Percentiles rank a stretch among this genome's conserved stretches.
These are phyloP conservation scores for Alternaria infectoria DNA, from an alignment of 2,329 filamentous ascomycete genomes.

Conservation along the genomic window DNA sequence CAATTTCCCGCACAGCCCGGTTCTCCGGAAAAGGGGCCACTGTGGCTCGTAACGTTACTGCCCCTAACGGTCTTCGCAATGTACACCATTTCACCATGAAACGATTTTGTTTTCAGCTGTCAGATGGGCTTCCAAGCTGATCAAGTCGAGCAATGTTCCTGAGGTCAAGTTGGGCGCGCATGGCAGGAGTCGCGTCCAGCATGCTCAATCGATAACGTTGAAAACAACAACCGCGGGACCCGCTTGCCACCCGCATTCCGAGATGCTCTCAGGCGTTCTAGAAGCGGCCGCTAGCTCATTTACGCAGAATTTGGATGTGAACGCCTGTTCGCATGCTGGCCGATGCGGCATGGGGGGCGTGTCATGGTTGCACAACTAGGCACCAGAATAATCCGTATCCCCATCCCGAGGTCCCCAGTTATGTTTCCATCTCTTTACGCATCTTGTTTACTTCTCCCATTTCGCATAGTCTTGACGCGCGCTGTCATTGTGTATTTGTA, in stretches of 20 bases:
- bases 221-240: conserved; percentile 1
- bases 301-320: conserved; percentile 14
- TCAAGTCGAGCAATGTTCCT: not conserved
- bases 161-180: not conserved
- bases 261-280: conserved; percentile 11
- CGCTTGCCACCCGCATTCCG: conserved; percentile 6
- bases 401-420: conserved; percentile 11
- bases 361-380: conserved; percentile 11
- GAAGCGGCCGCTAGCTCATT: conserved; percentile 25
- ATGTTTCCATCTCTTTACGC: conserved; percentile 7
- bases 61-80: conserved; percentile 4
- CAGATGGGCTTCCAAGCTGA: not conserved
- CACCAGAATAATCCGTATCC: conserved; percentile 9
- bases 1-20: conserved; percentile 15
- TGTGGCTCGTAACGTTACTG: not conserved
- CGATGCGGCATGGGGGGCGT: conserved; percentile 20
- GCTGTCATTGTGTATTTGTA: conserved; percentile 1
- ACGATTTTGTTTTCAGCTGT: not conserved
- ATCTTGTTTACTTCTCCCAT: conserved; percentile 4
- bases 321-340: conserved; percentile 23
- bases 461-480: conserved; percentile 1
- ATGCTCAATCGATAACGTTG: not conserved
- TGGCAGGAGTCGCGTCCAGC: not conserved
- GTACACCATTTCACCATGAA: not conserved
- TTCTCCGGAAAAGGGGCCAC: conserved; percentile 13